Percentiles rank a stretch among this genome's conserved stretches.
Conservation (phyloP, 495 filamentous ascomycete species). For the Neurospora discreta region DNA sequence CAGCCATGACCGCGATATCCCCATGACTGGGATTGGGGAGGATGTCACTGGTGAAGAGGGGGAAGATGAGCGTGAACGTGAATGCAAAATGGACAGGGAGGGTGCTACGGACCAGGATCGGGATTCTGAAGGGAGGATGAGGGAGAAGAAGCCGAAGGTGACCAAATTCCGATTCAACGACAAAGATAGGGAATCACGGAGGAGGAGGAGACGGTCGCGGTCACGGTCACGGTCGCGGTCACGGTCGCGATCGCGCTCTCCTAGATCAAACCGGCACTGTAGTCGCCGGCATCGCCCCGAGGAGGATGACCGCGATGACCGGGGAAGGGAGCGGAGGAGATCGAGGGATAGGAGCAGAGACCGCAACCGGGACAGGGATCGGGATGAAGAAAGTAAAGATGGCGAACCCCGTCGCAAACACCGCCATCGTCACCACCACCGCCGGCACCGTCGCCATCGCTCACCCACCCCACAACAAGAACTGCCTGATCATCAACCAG, state of each 20-base stretch:
- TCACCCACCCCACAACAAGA: constrained; percentile 21
- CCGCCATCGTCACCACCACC: constrained; percentile 15
- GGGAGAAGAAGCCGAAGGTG: constrained; percentile 8
- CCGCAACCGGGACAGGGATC: neutral
- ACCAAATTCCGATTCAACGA: constrained; percentile 54
- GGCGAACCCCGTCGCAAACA: constrained; percentile 4
- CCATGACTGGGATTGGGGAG: neutral
- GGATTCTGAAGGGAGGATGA: neutral
- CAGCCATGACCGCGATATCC: neutral
- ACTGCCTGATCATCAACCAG: constrained; percentile 18
- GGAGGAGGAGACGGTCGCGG: constrained; percentile 6
- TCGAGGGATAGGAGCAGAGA: neutral
- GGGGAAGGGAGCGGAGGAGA: neutral
- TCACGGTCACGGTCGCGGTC: neutral
- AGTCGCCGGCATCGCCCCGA: constrained; percentile 18
- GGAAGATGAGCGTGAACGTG: constrained; percentile 2
- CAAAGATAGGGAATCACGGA: constrained; percentile 4
- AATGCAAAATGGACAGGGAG: neutral
- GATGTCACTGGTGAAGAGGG: constrained; percentile 3
- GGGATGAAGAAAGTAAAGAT: neutral
- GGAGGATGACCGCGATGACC: constrained; percentile 22
- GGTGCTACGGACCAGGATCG: neutral
- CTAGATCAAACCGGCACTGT: neutral
- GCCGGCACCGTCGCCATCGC: constrained; percentile 11
- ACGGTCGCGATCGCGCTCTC: neutral